Evolutionary conservation across 768 basidiomycete species (phyloP).

Genomic region (Sporobolomyces phaffii): DNA sequence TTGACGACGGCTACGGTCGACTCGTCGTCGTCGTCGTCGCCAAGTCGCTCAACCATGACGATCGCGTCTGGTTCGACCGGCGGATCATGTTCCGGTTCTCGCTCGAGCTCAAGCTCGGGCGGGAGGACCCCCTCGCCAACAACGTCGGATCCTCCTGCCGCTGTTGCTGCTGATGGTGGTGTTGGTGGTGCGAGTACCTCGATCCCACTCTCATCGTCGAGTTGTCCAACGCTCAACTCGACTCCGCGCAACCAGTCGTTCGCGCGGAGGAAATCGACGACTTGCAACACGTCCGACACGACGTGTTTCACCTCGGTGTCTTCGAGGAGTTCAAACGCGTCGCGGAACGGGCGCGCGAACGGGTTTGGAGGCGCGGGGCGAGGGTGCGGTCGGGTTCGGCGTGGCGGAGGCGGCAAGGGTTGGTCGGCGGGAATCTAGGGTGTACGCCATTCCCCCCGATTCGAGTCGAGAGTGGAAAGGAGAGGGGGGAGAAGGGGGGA

Average conservation of each 20-base stretch:
- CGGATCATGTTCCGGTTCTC: neutral
- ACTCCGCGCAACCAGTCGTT: slow-evolving; percentile 35
- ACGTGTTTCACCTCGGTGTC: slow-evolving; percentile 30
- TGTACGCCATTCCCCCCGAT: no score
- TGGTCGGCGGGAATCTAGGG: slow-evolving; percentile 27
- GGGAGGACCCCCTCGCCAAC: no score
- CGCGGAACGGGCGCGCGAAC: slow-evolving; percentile 28
- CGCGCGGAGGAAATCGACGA: slow-evolving; percentile 28
- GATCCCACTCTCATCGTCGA: slow-evolving; percentile 38
- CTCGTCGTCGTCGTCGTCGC: no score
- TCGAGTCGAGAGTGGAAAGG: no score
- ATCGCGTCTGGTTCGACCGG: no score
- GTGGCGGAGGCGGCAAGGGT: slow-evolving; percentile 7
- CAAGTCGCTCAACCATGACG: no score
- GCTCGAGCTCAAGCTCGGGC: neutral
- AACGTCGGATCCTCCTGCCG: no score
- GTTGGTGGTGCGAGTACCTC: slow-evolving; percentile 33
- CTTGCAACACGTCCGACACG: slow-evolving; percentile 27
- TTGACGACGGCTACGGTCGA: neutral
- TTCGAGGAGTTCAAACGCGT: slow-evolving; percentile 30
- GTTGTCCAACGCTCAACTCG: slow-evolving; percentile 24
- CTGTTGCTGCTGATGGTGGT: no score
- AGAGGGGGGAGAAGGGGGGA: neutral
- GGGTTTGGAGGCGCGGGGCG: slow-evolving; percentile 27
- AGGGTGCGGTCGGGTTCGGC: slow-evolving; percentile 30